A percentile compares a stretch with the other conserved stretches of the same genome.
phyloP scores from a whole-genome alignment of 208 protist species.

The Tritrichomonas foetus region DNA sequence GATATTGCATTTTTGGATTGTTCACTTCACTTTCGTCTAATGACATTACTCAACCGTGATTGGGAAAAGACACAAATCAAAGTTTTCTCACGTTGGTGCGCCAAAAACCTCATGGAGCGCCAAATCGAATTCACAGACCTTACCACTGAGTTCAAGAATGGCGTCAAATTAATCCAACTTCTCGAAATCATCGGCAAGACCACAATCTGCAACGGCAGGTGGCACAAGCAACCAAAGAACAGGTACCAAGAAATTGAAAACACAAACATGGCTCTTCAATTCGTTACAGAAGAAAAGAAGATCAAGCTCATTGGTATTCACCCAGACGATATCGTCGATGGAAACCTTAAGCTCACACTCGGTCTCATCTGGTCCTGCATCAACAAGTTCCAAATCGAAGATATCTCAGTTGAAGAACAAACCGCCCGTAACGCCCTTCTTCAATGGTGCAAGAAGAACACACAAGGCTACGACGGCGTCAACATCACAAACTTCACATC shows the following conservation, averaged over 20 bases:
- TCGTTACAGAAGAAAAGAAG: neutral
- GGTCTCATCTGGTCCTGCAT: constrained; percentile 30
- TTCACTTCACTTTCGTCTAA: neutral
- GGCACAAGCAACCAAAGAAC: neutral
- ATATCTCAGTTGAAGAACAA: constrained; percentile 28
- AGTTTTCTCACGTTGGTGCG: neutral
- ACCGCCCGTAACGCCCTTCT: constrained; percentile 32
- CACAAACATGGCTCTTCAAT: neutral
- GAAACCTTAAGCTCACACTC: neutral
- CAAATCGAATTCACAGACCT: neutral
- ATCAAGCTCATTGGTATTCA: neutral
- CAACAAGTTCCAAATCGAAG: constrained; percentile 37
- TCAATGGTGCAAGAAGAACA: constrained; percentile 28
- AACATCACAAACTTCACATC: constrained; percentile 34
- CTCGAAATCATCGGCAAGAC: neutral
- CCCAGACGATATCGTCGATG: neutral
- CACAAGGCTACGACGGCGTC: constrained; percentile 6
- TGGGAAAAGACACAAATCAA: constrained; percentile 22
- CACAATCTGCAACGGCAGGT: neutral
- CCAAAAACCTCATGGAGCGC: neutral
- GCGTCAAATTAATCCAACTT: neutral
- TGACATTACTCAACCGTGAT: neutral
- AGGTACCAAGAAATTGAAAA: neutral
- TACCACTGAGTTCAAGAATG: neutral
- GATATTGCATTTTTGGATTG: no score